Evolutionary conservation across 2,329 filamentous ascomycete species (phyloP), one percentile per base, ranked within the genome.

Genomic region (Trichoderma sp.): DNA sequence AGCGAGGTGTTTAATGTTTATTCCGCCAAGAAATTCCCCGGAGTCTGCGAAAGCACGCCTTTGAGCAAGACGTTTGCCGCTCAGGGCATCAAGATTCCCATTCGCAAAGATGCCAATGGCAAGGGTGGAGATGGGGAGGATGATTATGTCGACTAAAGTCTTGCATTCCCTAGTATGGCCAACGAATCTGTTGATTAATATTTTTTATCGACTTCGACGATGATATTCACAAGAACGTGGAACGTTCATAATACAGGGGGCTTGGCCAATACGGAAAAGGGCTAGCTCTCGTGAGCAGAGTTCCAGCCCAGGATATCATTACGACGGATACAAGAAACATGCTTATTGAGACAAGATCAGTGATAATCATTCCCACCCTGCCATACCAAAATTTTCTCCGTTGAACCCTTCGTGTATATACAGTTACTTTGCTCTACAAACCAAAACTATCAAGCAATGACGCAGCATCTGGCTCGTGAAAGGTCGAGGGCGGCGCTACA

Each of bases 11-110:
- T 99, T 85, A 93, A 94, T 69, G 96, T 99, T 34, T 98, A 92
- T 82, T 97, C 93, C 3, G 96, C 96, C 62, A 99, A 99, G 87
- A 98, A 98, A 79, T 99, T 99, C 81, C 96, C 96, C 0, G 96
- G 96, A 53, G 96, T 99, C 1, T 97, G 97, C 72, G 95, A 98
- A 80, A 97, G 93, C 81, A 99, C 96, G 0, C 83, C 90, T 4
- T 84, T 98, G 21, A 98, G 95, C 86, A 97, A 97, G 81, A 93
- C 90, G 73, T 98, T 99, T 83, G 95, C 96, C 4, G 87, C 89
- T 1, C 96, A 99, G 79, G 96, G 96, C 28, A 97, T 97, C 82
- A 98, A 98, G 82, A 98, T 98, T 28, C 95, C 95, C 0, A 98
- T 98, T 70, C 86, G 95, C 26, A 98, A 98, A 82, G 95, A 98